Percentiles rank a stretch among this genome's conserved stretches.
phyloP scores from a whole-genome alignment of 2,329 filamentous ascomycete genomes.

The Fusarium robinianum region DNA sequence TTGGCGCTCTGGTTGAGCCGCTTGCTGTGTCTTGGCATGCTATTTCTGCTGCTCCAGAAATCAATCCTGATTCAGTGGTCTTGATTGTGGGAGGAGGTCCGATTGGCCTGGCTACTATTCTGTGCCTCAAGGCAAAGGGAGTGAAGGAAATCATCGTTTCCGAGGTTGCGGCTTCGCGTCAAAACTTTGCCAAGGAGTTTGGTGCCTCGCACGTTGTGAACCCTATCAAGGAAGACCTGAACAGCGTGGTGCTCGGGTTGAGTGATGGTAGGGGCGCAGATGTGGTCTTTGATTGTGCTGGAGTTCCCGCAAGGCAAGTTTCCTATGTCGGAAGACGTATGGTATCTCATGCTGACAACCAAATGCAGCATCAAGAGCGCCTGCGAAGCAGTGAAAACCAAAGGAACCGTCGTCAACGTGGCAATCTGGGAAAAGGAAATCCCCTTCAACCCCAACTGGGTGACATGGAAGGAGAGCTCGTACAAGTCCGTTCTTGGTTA shows the following conservation, averaged over 20 bases:
- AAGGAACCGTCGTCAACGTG: conserved; percentile 66
- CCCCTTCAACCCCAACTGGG: conserved; percentile 36
- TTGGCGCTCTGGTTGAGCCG: conserved; percentile 58
- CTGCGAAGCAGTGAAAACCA: conserved; percentile 53
- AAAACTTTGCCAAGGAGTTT: conserved; percentile 49
- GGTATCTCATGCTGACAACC: neutral
- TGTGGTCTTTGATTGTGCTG: conserved; percentile 65
- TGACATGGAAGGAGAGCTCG: conserved; percentile 34
- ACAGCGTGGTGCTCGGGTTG: conserved; percentile 50
- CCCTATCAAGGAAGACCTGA: conserved; percentile 51
- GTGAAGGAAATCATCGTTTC: conserved; percentile 53
- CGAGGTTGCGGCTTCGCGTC: conserved; percentile 49
- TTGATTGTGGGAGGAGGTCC: conserved; percentile 56
- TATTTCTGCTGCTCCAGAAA: conserved; percentile 50
- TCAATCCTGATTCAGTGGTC: conserved; percentile 48
- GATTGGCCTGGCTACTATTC: conserved; percentile 53
- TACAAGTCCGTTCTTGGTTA: conserved; percentile 36
- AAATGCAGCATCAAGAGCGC: conserved; percentile 39
- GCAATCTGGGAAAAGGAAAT: conserved; percentile 62
- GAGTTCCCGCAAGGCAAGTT: conserved; percentile 46
- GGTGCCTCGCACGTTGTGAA: conserved; percentile 51
- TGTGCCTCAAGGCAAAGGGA: conserved; percentile 51
- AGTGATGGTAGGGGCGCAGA: conserved; percentile 57
- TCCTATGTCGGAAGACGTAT: accelerated
- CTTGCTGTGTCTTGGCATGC: conserved; percentile 52